Evolutionary conservation across 2,329 filamentous ascomycete species (phyloP).

Genomic region (Phoma sp.): DNA sequence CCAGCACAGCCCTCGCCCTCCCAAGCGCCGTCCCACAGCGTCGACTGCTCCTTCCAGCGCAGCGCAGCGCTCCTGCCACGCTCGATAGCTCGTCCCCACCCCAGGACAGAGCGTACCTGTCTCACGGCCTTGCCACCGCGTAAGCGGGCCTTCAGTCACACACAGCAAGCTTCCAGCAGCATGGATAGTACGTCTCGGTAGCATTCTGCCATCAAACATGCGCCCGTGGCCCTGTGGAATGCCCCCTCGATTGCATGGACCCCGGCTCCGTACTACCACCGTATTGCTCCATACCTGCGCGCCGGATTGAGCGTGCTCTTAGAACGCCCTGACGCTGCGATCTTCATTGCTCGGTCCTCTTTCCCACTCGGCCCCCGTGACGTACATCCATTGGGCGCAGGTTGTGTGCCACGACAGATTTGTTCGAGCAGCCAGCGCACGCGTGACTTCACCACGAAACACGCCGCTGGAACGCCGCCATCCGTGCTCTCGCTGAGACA

Average conservation of each 20-base stretch:
- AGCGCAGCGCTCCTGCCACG: constrained; percentile 21
- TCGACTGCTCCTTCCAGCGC: constrained; percentile 23
- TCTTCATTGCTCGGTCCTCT: constrained; percentile 18
- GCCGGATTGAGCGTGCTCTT: constrained; percentile 40
- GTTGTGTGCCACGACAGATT: constrained; percentile 45
- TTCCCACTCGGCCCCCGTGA: constrained; percentile 22
- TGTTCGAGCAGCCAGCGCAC: constrained; percentile 46
- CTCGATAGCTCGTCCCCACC: constrained; percentile 11
- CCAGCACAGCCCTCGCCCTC: constrained; percentile 16
- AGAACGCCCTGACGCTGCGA: constrained; percentile 6
- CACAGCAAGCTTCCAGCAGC: constrained; percentile 30
- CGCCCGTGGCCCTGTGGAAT: constrained; percentile 37
- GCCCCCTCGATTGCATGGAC: constrained; percentile 46
- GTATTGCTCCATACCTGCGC: constrained; percentile 48
- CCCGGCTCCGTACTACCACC: constrained; percentile 46
- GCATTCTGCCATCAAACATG: constrained; percentile 40
- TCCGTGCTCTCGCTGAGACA: constrained; percentile 39
- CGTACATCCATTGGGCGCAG: constrained; percentile 35
- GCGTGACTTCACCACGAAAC: constrained; percentile 51
- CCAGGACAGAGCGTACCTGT: constrained; percentile 7
- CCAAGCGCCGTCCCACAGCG: constrained; percentile 33
- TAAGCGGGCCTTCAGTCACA: constrained; percentile 12
- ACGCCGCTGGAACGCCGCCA: constrained; percentile 48
- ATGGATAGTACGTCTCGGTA: constrained; percentile 45
- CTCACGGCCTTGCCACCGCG: constrained; percentile 12